Conservation (phyloP, 2,329 filamentous ascomycete genomes). For the Fusarium acutatum region DNA sequence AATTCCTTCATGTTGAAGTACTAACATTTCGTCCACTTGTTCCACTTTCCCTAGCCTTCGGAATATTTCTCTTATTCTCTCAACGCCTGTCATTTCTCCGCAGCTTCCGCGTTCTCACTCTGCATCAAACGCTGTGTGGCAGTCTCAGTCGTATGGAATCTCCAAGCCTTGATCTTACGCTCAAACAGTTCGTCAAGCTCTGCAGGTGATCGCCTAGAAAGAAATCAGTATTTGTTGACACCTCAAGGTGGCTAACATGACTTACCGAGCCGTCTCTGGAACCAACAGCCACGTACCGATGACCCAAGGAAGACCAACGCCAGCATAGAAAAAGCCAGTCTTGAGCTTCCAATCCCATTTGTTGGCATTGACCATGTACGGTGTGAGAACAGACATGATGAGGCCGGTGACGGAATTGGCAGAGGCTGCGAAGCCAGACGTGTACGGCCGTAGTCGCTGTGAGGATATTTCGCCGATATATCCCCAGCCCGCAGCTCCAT, state of each 20-base stretch:
- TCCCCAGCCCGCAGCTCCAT: constrained; percentile 38
- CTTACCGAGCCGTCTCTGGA: constrained; percentile 39
- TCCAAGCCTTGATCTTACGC: constrained; percentile 24
- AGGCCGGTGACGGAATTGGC: constrained; percentile 19
- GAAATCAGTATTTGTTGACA: neutral
- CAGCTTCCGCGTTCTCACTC: neutral
- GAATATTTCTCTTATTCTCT: too few relatives aligned
- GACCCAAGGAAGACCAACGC: constrained; percentile 36
- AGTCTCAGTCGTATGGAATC: constrained; percentile 14
- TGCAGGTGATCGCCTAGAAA: constrained; percentile 40
- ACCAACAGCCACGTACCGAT: constrained; percentile 43
- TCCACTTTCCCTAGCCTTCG: neutral
- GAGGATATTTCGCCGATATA: constrained; percentile 50
- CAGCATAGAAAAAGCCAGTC: constrained; percentile 45
- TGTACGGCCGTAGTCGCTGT: constrained; percentile 45
- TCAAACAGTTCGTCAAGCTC: constrained; percentile 46
- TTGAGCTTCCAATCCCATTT: constrained; percentile 46
- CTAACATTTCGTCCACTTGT: neutral
- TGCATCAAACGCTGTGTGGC: neutral
- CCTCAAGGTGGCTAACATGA: neutral
- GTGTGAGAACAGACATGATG: constrained; percentile 33
- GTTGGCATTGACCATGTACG: constrained; percentile 45
- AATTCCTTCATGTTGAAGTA: neutral
- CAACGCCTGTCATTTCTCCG: neutral
- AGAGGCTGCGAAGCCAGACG: constrained; percentile 43